A percentile compares a stretch with the other conserved stretches of the same genome.
These are phyloP conservation scores for Fusarium pseudocircinatum DNA, from an alignment of 2,329 filamentous ascomycete genomes.

Conservation along the genomic window DNA sequence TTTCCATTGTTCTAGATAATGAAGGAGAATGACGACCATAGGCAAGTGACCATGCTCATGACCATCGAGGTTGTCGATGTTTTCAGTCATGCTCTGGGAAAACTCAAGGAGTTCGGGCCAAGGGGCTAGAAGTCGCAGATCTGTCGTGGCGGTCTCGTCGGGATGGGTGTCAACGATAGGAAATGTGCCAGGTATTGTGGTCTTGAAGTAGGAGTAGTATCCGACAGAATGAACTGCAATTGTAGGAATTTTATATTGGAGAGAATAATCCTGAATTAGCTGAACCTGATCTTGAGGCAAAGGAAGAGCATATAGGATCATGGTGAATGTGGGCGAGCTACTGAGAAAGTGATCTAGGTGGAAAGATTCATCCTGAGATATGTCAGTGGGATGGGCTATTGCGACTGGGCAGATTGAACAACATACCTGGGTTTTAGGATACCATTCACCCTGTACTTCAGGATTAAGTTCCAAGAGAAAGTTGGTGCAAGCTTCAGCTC, in stretches of 20 bases:
- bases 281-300: constrained; percentile 56
- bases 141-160: constrained; percentile 83
- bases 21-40: constrained; percentile 82
- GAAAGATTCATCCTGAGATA: constrained; percentile 42
- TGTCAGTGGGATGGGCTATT: constrained; percentile 3
- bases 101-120: constrained; percentile 85
- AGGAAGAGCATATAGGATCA: constrained; percentile 65
- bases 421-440: constrained; percentile 56
- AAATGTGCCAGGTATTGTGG: constrained; percentile 80
- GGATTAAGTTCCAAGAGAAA: constrained; percentile 90
- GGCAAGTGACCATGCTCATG: constrained; percentile 93
- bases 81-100: constrained; percentile 70
- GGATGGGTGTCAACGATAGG: constrained; percentile 97
- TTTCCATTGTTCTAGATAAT: constrained; percentile 87
- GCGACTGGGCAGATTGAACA: neutral
- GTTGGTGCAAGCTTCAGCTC: constrained; percentile 80
- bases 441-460: constrained; percentile 83
- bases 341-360: constrained; percentile 56
- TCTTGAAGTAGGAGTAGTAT: constrained; percentile 90
- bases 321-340: constrained; percentile 56
- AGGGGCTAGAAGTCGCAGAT: constrained; percentile 83
- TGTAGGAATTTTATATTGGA: constrained; percentile 72
- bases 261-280: constrained; percentile 58
- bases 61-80: constrained; percentile 75
- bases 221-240: constrained; percentile 89